phyloP scores from a whole-genome alignment of 495 filamentous ascomycete species.

The Penicillium malachiteum region DNA sequence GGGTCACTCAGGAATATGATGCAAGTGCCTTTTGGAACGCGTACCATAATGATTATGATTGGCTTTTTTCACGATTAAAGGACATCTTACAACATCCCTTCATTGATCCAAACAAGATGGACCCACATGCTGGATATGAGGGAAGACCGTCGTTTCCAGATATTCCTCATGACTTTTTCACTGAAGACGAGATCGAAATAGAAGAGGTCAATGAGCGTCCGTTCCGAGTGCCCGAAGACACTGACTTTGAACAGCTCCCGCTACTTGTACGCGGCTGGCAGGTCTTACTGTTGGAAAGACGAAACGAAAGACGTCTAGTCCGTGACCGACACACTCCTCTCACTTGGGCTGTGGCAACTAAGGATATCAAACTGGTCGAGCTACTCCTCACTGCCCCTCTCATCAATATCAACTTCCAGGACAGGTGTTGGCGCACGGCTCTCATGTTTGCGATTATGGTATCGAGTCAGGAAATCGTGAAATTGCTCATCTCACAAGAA shows the following conservation, averaged over 20 bases:
- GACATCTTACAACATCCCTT: not conserved
- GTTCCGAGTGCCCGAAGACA: not conserved
- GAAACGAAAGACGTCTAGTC: not conserved
- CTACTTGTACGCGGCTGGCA: too few species aligned
- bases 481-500: not conserved
- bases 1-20: not conserved
- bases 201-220: not conserved
- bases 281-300: too few species aligned
- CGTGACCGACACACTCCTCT: not conserved
- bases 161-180: not conserved
- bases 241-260: not conserved
- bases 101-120: not conserved
- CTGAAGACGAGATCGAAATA: not conserved
- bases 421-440: not conserved
- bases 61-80: not conserved
- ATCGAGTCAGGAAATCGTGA: not conserved
- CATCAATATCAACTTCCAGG: not conserved
- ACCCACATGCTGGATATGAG: not conserved
- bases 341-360: not conserved
- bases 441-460: not conserved
- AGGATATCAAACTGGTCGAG: not conserved
- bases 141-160: not conserved
- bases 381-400: not conserved
- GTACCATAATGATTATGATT: not conserved
- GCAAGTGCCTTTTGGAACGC: not conserved